Evolutionary conservation across 2,329 filamentous ascomycete species (phyloP).

Genomic region (Pseudocercospora eumusae): DNA sequence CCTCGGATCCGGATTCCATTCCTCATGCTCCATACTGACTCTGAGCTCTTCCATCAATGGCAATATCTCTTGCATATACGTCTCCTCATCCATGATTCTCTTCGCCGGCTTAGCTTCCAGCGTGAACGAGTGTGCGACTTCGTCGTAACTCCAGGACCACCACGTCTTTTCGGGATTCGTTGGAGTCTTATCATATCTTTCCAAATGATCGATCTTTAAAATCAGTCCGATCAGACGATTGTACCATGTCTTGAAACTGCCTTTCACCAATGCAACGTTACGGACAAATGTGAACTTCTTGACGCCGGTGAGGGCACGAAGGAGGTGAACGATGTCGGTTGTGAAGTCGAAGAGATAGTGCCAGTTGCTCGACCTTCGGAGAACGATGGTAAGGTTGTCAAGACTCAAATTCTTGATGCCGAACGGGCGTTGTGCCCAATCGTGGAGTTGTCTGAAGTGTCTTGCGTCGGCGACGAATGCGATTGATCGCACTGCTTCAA

Average conservation of each 20-base stretch:
- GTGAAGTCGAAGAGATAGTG: slow-evolving; percentile 42
- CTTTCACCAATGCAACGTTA: slow-evolving; percentile 41
- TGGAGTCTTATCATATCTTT: slow-evolving; percentile 42
- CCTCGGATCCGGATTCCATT: slow-evolving; percentile 44
- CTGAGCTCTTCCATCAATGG: slow-evolving; percentile 42
- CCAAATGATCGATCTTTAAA: slow-evolving; percentile 45
- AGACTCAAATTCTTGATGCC: slow-evolving; percentile 37
- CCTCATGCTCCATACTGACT: slow-evolving; percentile 41
- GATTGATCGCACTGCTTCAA: slow-evolving; percentile 39
- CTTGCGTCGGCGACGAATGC: slow-evolving; percentile 36
- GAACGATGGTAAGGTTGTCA: slow-evolving; percentile 39
- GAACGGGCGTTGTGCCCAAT: slow-evolving; percentile 41
- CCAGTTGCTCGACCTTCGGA: slow-evolving; percentile 38
- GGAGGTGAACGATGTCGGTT: slow-evolving; percentile 36
- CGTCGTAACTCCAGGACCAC: slow-evolving; percentile 45
- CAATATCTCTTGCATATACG: slow-evolving; percentile 43
- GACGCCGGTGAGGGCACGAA: slow-evolving; percentile 42
- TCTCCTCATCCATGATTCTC: slow-evolving; percentile 39
- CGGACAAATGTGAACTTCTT: slow-evolving; percentile 40
- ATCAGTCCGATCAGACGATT: slow-evolving; percentile 44
- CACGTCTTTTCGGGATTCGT: slow-evolving; percentile 40
- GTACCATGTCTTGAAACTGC: slow-evolving; percentile 43
- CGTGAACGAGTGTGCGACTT: slow-evolving; percentile 34
- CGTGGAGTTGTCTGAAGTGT: slow-evolving; percentile 37
- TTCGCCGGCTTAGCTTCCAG: slow-evolving; percentile 38